Conservation (phyloP, 257 asterid species). For the Nicotiana obtusifolia region DNA sequence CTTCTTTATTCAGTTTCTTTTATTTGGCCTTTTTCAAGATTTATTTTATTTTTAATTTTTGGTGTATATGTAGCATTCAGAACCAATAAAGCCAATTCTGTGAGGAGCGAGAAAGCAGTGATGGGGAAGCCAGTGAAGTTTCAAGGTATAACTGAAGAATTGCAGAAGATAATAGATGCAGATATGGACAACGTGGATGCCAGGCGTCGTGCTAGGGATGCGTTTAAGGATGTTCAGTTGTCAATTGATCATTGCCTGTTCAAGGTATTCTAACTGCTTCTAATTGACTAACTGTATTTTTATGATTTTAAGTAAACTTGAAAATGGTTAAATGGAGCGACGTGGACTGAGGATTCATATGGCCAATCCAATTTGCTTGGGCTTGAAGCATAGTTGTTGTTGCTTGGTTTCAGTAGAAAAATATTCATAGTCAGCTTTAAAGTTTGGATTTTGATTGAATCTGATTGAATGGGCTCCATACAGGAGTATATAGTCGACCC, state of each 20-base stretch:
- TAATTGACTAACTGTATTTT: background rate
- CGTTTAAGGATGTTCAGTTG: conserved; percentile 19
- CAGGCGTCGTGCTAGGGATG: conserved; percentile 20
- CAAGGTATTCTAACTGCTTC: conserved; percentile 8
- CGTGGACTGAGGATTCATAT: background rate
- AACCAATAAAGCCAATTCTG: background rate
- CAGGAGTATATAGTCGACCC: background rate
- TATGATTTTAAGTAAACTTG: background rate
- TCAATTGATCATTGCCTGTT: conserved; percentile 22
- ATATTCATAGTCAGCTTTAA: background rate
- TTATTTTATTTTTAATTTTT: too few relatives aligned
- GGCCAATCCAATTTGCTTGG: too few relatives aligned
- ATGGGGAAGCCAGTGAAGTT: conserved; percentile 19
- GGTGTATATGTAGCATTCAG: background rate
- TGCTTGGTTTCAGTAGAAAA: background rate
- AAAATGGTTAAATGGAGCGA: background rate
- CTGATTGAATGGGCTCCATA: background rate
- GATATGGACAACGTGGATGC: conserved; percentile 19
- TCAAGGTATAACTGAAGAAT: conserved; percentile 9
- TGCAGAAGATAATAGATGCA: conserved; percentile 17
- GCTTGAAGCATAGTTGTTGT: too few relatives aligned
- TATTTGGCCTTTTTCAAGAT: background rate
- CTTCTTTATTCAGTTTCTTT: background rate
- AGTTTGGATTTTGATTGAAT: background rate
- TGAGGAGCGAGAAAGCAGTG: background rate